Conservation (phyloP, 257 asterid genomes). For the Eustoma russellianum region DNA sequence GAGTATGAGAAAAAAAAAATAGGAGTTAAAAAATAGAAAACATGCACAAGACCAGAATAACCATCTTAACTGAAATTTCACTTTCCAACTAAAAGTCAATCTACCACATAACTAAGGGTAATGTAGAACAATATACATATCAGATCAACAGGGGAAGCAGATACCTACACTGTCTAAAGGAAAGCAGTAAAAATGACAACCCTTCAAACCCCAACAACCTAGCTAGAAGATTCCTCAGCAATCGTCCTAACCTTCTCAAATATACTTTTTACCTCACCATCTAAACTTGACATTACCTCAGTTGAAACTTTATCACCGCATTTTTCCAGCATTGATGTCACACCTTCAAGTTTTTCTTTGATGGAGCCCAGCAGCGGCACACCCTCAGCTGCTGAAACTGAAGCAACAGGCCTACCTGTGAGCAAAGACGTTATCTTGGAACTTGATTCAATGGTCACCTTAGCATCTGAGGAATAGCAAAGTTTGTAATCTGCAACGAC, state of each 20-base stretch:
- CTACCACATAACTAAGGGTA: too few species aligned
- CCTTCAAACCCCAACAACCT: not conserved
- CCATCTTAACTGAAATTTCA: too few species aligned
- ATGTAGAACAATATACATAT: not conserved
- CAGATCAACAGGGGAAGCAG: not conserved
- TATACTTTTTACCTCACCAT: slow-evolving; percentile 23
- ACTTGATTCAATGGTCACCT: slow-evolving; percentile 5
- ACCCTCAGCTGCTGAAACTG: slow-evolving; percentile 18
- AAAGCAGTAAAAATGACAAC: not conserved
- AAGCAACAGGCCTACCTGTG: slow-evolving; percentile 8
- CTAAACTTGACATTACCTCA: slow-evolving; percentile 22
- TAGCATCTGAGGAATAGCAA: slow-evolving; percentile 18
- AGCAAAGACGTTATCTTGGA: too few species aligned
- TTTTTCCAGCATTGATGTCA: slow-evolving; percentile 24
- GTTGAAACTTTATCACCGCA: slow-evolving; percentile 23
- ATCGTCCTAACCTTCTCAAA: slow-evolving; percentile 26
- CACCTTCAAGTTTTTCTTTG: slow-evolving; percentile 17
- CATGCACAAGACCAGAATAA: not conserved
- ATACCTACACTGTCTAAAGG: not conserved
- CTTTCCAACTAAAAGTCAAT: too few species aligned
- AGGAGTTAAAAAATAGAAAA: too few species aligned
- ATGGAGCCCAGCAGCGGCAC: slow-evolving; percentile 15
- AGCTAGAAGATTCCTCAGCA: slow-evolving; percentile 11
- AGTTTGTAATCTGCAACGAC: slow-evolving; percentile 24
- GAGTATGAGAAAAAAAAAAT: too few species aligned